These are phyloP conservation scores for Torulaspora globosa DNA, from an alignment of 1,139 yeast species.

Conservation along the genomic window DNA sequence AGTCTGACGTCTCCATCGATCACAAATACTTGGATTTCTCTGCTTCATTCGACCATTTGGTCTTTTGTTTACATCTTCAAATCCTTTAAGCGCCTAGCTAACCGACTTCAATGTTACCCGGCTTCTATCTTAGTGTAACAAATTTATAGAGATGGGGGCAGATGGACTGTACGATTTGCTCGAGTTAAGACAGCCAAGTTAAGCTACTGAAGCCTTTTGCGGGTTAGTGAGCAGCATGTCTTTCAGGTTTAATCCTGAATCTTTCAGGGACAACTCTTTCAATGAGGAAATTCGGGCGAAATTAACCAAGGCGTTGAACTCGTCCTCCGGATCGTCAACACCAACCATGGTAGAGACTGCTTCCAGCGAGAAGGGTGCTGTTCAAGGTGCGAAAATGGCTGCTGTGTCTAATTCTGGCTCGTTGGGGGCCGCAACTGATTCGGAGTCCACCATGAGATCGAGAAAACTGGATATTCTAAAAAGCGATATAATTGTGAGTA, in stretches of 20 bases:
- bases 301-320: slow-evolving; percentile 30
- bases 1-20: slow-evolving; percentile 1
- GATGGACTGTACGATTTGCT: neutral
- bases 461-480: slow-evolving; percentile 31
- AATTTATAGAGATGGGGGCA: neutral
- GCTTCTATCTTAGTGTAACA: neutral
- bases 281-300: slow-evolving; percentile 32
- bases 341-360: slow-evolving; percentile 6
- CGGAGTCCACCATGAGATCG: slow-evolving; percentile 14
- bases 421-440: neutral
- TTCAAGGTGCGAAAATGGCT: neutral
- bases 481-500: slow-evolving; percentile 32
- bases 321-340: slow-evolving; percentile 12
- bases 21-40: neutral
- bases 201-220: neutral
- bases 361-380: slow-evolving; percentile 2
- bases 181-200: neutral
- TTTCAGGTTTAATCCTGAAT: slow-evolving; percentile 30
- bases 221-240: slow-evolving; percentile 26
- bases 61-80: slow-evolving; percentile 1
- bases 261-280: slow-evolving; percentile 33
- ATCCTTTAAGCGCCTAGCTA: slow-evolving; percentile 6
- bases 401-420: too few species aligned
- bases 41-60: slow-evolving; percentile 1
- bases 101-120: slow-evolving; percentile 1